A percentile compares a stretch with the other conserved stretches of the same genome.
Conservation (phyloP, 352 stramenopile species). For the Elongisporangium undulatum region DNA sequence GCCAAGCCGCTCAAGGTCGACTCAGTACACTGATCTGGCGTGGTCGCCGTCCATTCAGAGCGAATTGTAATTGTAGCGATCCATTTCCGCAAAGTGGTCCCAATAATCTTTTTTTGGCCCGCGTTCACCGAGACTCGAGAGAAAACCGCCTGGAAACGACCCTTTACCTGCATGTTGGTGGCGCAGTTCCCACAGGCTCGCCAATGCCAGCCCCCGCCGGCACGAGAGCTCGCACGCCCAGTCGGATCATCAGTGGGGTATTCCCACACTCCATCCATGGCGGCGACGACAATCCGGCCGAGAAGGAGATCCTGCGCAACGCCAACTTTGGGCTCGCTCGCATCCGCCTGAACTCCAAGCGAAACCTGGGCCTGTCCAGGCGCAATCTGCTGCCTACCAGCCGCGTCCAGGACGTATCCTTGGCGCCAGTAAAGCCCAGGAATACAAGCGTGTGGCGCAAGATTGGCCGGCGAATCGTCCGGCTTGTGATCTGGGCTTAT, state of each 20-base stretch:
- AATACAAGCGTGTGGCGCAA: not conserved
- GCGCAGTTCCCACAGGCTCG: not conserved
- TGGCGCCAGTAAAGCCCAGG: not conserved
- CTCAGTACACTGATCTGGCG: no score
- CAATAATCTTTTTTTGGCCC: no score
- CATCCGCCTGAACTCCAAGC: conserved; percentile 8
- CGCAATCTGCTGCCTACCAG: conserved; percentile 2
- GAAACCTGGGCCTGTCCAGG: conserved; percentile 3
- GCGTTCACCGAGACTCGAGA: no score
- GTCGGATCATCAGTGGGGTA: conserved; percentile 10
- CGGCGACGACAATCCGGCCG: conserved; percentile 7
- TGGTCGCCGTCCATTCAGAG: no score
- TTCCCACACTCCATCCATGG: conserved; percentile 13
- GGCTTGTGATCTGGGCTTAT: no score
- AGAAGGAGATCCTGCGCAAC: conserved; percentile 10
- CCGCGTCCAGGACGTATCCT: not conserved
- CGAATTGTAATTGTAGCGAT: no score
- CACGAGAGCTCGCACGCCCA: not conserved
- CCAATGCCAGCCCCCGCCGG: not conserved
- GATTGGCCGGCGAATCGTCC: not conserved
- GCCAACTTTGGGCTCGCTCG: conserved; percentile 9
- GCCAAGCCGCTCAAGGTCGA: not conserved
- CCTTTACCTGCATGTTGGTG: not conserved
- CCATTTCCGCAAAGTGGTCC: no score
- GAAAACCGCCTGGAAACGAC: not conserved